Base-by-base conservation (phyloP, 1,284 basidiomycete genomes). In the Omphalotus olearius region DNA sequence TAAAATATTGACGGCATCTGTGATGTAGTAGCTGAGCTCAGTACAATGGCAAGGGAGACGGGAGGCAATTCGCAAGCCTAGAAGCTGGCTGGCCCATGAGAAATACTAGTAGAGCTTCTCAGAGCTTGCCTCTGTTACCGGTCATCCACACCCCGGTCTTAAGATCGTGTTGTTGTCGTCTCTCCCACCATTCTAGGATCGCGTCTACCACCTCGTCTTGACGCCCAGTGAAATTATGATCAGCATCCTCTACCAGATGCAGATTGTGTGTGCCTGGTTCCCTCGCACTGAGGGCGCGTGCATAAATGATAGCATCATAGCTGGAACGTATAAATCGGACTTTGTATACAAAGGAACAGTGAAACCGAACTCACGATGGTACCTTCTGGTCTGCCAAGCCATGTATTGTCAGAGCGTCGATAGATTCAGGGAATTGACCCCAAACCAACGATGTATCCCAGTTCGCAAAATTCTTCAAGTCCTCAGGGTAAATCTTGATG, bases 201-300 rank as follows among this genome's bases (percentile, higher is more conserved):
- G 71, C 73, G 39, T 77, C 75, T 9, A 83, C 78, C 7, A 88
- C 71, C 52, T 85, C 77, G 52, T 85, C 82, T 55, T 78, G 75
- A 55, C 74, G 74, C 63, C 79, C 78, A 30, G 77, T 81, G 59
- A 84, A 85, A 64, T 88, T 90, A 61, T 90, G 87, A 66, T 88
- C 85, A 11, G 81, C 85, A 43, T 76, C 76, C 62, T 89, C 88
- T 28, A 87, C 68, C 25, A 83, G 67, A 61, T 82, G 75, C 23
- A 90, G 68, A 25, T 71, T 82, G 61, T 88, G 85, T 3, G 84
- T 87, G 39, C 86, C 88, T 13, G 81, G 77, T 13, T 60, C 59
- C 51, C 85, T 72, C 25, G 66, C 59, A n/a, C 80, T 74, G 36
- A 88, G 71, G 1, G 78, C 78, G 14, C 75, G 72, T 1, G 83